A percentile compares a stretch with the other conserved stretches of the same genome.
These are phyloP conservation scores for Glycine soja DNA, from an alignment of 306 rosid species.

Conservation along the genomic window DNA sequence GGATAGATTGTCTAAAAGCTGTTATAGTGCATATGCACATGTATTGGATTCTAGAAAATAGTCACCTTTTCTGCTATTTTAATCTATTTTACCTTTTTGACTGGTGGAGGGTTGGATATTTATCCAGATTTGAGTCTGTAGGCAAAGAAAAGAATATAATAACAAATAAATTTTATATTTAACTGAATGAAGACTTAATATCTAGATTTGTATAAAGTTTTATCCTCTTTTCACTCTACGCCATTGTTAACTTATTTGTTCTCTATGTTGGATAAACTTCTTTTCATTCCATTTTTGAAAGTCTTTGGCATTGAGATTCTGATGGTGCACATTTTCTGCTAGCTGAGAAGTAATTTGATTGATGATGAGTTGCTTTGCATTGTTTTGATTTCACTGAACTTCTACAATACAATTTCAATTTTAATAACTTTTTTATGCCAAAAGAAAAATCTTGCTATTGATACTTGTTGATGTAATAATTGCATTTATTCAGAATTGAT, in stretches of 20 bases:
- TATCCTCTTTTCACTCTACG: neutral
- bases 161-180: neutral
- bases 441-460: neutral
- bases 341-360: constrained; percentile 24
- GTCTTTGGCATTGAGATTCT: constrained; percentile 11
- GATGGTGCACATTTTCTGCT: neutral
- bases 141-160: constrained; percentile 13
- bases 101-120: neutral
- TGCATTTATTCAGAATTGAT: neutral
- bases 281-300: constrained; percentile 27
- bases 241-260: constrained; percentile 11
- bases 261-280: neutral
- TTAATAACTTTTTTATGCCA: neutral
- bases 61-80: neutral
- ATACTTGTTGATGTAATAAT: constrained; percentile 16
- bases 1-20: constrained; percentile 2
- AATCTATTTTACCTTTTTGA: neutral
- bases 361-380: constrained; percentile 2
- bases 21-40: constrained; percentile 3
- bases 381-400: constrained; percentile 17
- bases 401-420: neutral
- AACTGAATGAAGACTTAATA: constrained; percentile 7
- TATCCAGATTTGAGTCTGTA: neutral
- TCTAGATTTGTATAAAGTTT: neutral
- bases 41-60: neutral